Conservation (phyloP, 1,139 yeast species). For the Debaryomyces udenii region DNA sequence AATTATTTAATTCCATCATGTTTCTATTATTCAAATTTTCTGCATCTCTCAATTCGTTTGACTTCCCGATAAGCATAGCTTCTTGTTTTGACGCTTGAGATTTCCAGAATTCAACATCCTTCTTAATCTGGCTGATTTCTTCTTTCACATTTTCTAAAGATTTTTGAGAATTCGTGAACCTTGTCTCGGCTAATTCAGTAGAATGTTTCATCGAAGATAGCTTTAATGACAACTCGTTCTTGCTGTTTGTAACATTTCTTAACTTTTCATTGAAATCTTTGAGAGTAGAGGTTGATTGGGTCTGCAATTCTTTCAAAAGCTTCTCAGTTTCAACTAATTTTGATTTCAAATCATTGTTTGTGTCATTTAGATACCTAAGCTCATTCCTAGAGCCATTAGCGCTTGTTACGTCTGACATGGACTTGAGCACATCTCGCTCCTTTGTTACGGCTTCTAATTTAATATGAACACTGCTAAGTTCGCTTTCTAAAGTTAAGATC, state of each 20-base stretch:
- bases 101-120: constrained; percentile 49
- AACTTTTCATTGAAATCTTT: constrained; percentile 33
- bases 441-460: constrained; percentile 56
- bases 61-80: constrained; percentile 53
- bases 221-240: constrained; percentile 37
- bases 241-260: constrained; percentile 26
- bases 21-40: constrained; percentile 54
- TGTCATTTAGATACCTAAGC: constrained; percentile 31
- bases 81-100: constrained; percentile 60
- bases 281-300: constrained; percentile 28
- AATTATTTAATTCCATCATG: constrained; percentile 49
- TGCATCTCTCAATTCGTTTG: constrained; percentile 56
- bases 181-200: constrained; percentile 38
- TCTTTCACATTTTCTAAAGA: constrained; percentile 49
- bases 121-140: constrained; percentile 53
- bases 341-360: constrained; percentile 30
- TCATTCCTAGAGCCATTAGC: constrained; percentile 17
- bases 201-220: constrained; percentile 35
- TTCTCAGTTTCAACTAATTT: constrained; percentile 33
- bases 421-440: constrained; percentile 69
- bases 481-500: constrained; percentile 65
- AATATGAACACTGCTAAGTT: constrained; percentile 52
- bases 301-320: constrained; percentile 33
- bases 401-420: constrained; percentile 27
- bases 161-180: constrained; percentile 32